These are phyloP conservation scores for Panellus pusillus DNA, from an alignment of 768 basidiomycete genomes.

Conservation along the genomic window DNA sequence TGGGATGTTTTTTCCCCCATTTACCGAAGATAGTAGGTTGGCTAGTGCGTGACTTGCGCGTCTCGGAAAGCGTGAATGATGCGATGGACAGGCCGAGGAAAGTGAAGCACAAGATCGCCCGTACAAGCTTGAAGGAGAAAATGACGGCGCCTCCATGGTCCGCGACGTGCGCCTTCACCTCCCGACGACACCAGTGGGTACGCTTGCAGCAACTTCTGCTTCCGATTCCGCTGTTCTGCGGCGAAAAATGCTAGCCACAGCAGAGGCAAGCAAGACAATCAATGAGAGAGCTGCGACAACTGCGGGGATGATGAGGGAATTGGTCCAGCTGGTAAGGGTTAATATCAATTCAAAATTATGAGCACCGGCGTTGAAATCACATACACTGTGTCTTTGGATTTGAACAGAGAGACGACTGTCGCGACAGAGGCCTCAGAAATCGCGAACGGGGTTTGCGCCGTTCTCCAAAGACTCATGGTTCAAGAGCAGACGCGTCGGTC, in stretches of 20 bases:
- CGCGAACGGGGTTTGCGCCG: constrained; percentile 14
- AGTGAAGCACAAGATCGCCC: constrained; percentile 44
- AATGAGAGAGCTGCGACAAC: constrained; percentile 36
- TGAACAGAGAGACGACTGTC: constrained; percentile 8
- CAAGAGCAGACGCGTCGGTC: neutral
- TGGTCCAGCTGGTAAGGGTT: constrained; percentile 7
- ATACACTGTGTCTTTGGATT: constrained; percentile 7
- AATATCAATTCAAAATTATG: neutral
- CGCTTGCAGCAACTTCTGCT: constrained; percentile 17
- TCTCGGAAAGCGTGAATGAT: constrained; percentile 37
- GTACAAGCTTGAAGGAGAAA: constrained; percentile 46
- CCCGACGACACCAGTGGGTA: constrained; percentile 30
- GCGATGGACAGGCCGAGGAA: constrained; percentile 54
- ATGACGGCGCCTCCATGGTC: constrained; percentile 47
- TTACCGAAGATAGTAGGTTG: constrained; percentile 18
- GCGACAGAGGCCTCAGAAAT: constrained; percentile 7
- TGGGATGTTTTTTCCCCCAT: constrained; percentile 31
- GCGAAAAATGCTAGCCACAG: constrained; percentile 14
- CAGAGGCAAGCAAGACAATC: constrained; percentile 29
- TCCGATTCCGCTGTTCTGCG: constrained; percentile 10
- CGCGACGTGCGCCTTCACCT: constrained; percentile 39
- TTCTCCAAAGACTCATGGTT: constrained; percentile 6
- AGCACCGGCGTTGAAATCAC: neutral
- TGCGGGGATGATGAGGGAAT: constrained; percentile 37
- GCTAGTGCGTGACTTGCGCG: constrained; percentile 7